These are phyloP conservation scores for Fragaria nilgerrensis DNA, from an alignment of 306 rosid species.

Conservation along the genomic window DNA sequence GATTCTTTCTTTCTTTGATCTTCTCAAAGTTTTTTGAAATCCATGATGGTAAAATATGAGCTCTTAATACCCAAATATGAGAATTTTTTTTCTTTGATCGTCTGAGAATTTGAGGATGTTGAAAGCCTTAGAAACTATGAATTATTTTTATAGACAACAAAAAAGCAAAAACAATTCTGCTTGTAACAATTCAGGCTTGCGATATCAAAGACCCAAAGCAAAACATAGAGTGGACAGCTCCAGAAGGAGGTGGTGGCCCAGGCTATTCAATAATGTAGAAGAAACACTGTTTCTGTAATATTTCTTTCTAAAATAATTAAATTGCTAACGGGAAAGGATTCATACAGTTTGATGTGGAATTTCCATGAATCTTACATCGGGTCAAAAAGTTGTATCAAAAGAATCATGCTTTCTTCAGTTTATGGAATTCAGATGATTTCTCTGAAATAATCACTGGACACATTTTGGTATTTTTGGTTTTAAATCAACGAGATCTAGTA, in stretches of 20 bases:
- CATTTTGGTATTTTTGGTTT: too few species aligned
- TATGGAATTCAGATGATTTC: too few species aligned
- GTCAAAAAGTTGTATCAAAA: too few species aligned
- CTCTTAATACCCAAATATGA: too few species aligned
- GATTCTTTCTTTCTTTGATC: not conserved
- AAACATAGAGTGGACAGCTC: constrained; percentile 85
- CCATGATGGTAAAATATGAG: too few species aligned
- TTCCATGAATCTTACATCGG: not conserved
- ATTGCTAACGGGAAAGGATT: not conserved
- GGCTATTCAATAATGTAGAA: constrained; percentile 64
- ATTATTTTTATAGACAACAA: too few species aligned
- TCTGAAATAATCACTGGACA: too few species aligned
- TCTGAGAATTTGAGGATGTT: not conserved
- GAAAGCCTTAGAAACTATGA: not conserved
- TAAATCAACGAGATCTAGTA: too few species aligned
- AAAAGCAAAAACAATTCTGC: not conserved
- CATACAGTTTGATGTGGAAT: not conserved
- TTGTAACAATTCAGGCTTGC: constrained; percentile 56
- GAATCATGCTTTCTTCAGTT: too few species aligned
- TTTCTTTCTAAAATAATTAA: not conserved
- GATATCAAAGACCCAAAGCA: constrained; percentile 90
- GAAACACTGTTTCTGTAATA: not conserved
- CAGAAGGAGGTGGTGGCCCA: constrained; percentile 98
- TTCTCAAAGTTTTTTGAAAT: not conserved
- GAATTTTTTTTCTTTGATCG: too few species aligned